phyloP scores from a whole-genome alignment of 2,329 filamentous ascomycete genomes.

The Ophiostoma himal-ulmi region DNA sequence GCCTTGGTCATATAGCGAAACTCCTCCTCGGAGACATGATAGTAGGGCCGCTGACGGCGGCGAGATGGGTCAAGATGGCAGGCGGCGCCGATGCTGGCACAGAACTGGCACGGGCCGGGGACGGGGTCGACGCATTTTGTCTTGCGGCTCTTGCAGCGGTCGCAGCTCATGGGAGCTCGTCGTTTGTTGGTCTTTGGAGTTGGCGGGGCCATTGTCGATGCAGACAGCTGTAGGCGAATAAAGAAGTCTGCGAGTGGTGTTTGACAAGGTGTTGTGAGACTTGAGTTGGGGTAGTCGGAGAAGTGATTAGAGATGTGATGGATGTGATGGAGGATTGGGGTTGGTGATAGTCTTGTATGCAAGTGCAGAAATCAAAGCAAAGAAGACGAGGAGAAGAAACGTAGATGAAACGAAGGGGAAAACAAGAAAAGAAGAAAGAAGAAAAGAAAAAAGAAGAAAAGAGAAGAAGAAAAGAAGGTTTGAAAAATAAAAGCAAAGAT shows the following conservation, averaged over 20 bases:
- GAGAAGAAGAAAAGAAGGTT: not conserved
- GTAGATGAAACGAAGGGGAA: not conserved
- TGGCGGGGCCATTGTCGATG: not conserved
- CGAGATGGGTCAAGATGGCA: conserved; percentile 31
- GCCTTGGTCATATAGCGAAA: conserved; percentile 31
- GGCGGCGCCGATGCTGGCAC: conserved; percentile 29
- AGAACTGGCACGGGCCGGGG: conserved; percentile 31
- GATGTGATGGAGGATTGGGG: not conserved
- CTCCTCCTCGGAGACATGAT: conserved; percentile 31
- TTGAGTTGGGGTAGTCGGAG: conserved; percentile 12
- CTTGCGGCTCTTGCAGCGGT: conserved; percentile 31
- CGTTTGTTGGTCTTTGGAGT: conserved; percentile 25
- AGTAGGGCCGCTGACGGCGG: conserved; percentile 31
- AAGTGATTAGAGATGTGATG: not conserved
- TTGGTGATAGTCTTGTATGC: not conserved
- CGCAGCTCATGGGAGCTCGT: conserved; percentile 31
- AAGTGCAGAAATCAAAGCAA: too few relatives aligned
- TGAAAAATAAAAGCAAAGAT: not conserved
- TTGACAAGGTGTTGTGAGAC: not conserved
- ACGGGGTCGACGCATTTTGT: conserved; percentile 30
- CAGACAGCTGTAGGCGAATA: not conserved
- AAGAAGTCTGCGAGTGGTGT: not conserved
- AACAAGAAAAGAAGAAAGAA: not conserved
- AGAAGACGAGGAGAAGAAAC: not conserved
- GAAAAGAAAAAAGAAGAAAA: not conserved